phyloP scores from a whole-genome alignment of 345 rosid genomes.

The Noccaea caerulescens region DNA sequence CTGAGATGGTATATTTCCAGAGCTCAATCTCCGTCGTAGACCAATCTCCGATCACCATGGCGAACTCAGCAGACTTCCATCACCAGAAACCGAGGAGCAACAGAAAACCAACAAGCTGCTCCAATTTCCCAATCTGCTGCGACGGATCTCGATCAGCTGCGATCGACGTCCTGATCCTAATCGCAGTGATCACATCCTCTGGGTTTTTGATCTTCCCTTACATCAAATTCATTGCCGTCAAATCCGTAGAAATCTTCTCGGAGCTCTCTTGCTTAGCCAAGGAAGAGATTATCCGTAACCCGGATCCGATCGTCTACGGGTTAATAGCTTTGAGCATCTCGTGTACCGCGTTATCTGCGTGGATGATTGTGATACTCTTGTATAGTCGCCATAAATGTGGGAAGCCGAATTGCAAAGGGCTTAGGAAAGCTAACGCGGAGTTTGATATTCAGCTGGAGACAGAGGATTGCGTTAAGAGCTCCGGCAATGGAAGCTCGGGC shows the following conservation, averaged over 20 bases:
- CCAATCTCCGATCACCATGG: slow-evolving; percentile 64
- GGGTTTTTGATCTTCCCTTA: slow-evolving; percentile 81
- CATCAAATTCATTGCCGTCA: slow-evolving; percentile 48
- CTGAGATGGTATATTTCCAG: slow-evolving; percentile 81
- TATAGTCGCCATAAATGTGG: slow-evolving; percentile 74
- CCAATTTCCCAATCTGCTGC: slow-evolving; percentile 50
- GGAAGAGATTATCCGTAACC: slow-evolving; percentile 68
- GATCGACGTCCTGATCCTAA: slow-evolving; percentile 68
- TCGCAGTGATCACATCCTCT: slow-evolving; percentile 73
- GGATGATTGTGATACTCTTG: slow-evolving; percentile 56
- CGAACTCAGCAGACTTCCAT: slow-evolving; percentile 54
- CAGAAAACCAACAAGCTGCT: slow-evolving; percentile 45
- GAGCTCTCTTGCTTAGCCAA: slow-evolving; percentile 53
- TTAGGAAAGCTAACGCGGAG: slow-evolving; percentile 70
- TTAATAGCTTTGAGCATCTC: slow-evolving; percentile 67
- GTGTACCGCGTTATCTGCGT: slow-evolving; percentile 64
- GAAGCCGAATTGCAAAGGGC: slow-evolving; percentile 81
- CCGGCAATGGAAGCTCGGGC: slow-evolving; percentile 28
- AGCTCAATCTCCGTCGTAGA: slow-evolving; percentile 79
- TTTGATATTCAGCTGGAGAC: slow-evolving; percentile 94
- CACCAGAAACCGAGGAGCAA: slow-evolving; percentile 49
- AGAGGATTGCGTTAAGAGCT: slow-evolving; percentile 79
- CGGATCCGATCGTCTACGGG: slow-evolving; percentile 69
- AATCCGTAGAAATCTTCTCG: slow-evolving; percentile 49
- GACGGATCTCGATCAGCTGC: slow-evolving; percentile 76